Evolutionary conservation across 2,329 filamentous ascomycete genomes (phyloP).

Genomic region (Fusarium sp.): DNA sequence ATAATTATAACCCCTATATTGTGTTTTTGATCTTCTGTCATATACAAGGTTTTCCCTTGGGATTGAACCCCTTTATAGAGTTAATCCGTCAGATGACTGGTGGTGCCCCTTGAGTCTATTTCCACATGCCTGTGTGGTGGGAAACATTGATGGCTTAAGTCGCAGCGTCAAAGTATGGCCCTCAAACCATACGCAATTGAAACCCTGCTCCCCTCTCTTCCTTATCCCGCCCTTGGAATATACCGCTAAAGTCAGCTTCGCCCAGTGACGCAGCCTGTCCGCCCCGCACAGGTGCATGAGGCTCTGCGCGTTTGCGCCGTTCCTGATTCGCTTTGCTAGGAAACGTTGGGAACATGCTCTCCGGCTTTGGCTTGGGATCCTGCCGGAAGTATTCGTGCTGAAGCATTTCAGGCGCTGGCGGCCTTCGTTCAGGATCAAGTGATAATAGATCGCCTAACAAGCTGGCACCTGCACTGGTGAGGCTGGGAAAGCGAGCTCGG

Average conservation of each 20-base stretch:
- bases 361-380: constrained; percentile 89
- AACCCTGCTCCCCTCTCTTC: constrained; percentile 76
- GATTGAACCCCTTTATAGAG: too few relatives aligned
- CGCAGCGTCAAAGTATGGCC: background rate
- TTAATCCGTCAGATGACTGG: background rate
- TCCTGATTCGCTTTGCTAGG: constrained; percentile 96
- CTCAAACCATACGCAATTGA: constrained; percentile 70
- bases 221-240: constrained; percentile 75
- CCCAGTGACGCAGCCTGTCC: constrained; percentile 73
- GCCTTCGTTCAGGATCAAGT: constrained; percentile 79
- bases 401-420: constrained; percentile 79
- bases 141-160: background rate
- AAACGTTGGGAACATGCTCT: constrained; percentile 96
- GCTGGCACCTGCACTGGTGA: constrained; percentile 79
- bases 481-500: constrained; percentile 82
- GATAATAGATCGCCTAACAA: constrained; percentile 79
- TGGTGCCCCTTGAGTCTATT: constrained; percentile 1
- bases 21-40: background rate
- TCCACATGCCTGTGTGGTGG: background rate
- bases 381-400: constrained; percentile 88
- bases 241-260: constrained; percentile 75
- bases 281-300: constrained; percentile 80
- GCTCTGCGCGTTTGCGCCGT: constrained; percentile 77
- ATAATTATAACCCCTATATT: constrained; percentile 2
- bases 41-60: background rate